Conservation (phyloP, 768 basidiomycete species). For the Cubamyces sp. region DNA sequence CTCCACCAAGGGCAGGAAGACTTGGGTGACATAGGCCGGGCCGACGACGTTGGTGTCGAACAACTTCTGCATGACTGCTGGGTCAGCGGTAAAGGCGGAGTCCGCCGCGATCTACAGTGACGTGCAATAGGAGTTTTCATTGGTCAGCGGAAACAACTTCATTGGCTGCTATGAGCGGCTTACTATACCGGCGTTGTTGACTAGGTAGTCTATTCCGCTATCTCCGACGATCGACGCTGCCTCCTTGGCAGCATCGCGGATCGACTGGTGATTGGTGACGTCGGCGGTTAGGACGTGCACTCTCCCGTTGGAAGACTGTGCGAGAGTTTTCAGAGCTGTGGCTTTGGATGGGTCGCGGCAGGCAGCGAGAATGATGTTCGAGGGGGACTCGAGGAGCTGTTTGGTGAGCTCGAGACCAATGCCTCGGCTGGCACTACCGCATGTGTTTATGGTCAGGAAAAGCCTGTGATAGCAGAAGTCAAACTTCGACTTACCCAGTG, state of each 20-base stretch:
- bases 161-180: not conserved
- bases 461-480: not conserved
- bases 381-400: conserved; percentile 27
- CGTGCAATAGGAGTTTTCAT: not conserved
- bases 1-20: conserved; percentile 11
- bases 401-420: conserved; percentile 37
- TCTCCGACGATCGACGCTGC: conserved; percentile 33
- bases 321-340: conserved; percentile 27
- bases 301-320: conserved; percentile 29
- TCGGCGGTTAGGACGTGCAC: conserved; percentile 41
- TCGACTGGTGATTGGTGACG: conserved; percentile 30
- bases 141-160: no score
- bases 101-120: not conserved
- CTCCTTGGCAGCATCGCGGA: conserved; percentile 30
- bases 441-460: no score
- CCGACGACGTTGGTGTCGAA: conserved; percentile 16
- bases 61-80: not conserved
- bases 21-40: conserved; percentile 9
- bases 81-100: conserved; percentile 4
- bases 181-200: conserved; percentile 45
- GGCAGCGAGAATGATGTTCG: conserved; percentile 36
- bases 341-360: conserved; percentile 34
- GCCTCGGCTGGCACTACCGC: conserved; percentile 25
- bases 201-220: conserved; percentile 42
- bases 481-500: conserved; percentile 4